Evolutionary conservation across 2,329 filamentous ascomycete genomes (phyloP), one percentile per base, ranked within the genome.

Genomic region (Hypoxylon sp.): DNA sequence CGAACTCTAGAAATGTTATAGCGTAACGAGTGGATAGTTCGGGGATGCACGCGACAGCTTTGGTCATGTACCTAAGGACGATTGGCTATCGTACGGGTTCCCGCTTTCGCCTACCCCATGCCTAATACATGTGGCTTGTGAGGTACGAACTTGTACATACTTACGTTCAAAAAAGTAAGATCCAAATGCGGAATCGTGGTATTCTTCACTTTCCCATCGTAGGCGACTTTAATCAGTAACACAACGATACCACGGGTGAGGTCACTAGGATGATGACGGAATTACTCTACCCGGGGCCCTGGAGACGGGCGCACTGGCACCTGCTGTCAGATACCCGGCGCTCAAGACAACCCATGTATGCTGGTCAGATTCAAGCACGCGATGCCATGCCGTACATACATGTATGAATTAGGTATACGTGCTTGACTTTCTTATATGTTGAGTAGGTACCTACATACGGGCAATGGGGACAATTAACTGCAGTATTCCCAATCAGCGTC

Each of bases 211-310:
- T 67, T 67, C 57, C 53, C 57, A 67, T 64, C 53, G 26, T 57
- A 65, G 59, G 59, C 33, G 48, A 65, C 65, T 57, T 58, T 54
- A 37, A 62, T 67, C 63, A 61, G 47, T 64, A 57, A 61, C 63
- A 61, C 50, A 19, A 47, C 26, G 58, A 24, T 51, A 60, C 50
- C 44, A 42, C 24, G 48, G 52, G 53, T 57, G 67, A 70, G 67
- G 63, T 63, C 63, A 54, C 69, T 52, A 22, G 69, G 66, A 70
- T 71, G 67, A 71, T 71, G 69, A 71, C 69, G 69, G 64, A 67
- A 71, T 69, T 63, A 22, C 19, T 55, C 42, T 63, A 69, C 66
- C 66, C 67, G 53, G 63, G 26, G 31, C 67, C 69, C 46, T 70
- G 63, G 67, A 67, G 58, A 61, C 60, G 66, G 39, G 58, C 31